Base-by-base conservation (phyloP, 371 early-diverging fungal species). In the Fennellomyces sp. region DNA sequence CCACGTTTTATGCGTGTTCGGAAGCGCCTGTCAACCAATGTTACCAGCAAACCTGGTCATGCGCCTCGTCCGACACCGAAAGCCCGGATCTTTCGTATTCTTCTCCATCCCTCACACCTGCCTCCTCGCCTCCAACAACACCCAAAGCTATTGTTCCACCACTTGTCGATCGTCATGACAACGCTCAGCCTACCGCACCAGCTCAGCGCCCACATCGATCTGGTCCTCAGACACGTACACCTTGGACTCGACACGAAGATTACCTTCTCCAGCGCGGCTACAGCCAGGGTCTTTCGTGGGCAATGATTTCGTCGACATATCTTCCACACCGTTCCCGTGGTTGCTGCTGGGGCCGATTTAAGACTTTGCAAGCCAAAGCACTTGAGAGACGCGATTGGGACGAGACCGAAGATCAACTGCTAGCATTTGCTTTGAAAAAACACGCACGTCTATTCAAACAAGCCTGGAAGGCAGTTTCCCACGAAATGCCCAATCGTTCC, bases 281-380 rank as follows among this genome's bases (percentile, higher is more conserved):
- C 42, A 61, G 54, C n/a, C 71, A 76, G 68, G 77, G 73, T 10
- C 38, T 76, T 8, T 76, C 77, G 21, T 76, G 77, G 77, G 73
- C 73, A 10, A 67, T 71, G 72, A 71, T 76, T 39, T 76, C 77
- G 10, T 57, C 77, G 2, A 76, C 69, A 0, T 76, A 76, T 31
- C 45, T 73, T 17, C 77, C 73, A 25, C 77, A 76, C 52, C 71
- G 77, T 11, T 76, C 77, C 21, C 69, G 77, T 28, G 73, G 77
- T 7, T 76, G 77, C 26, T 76, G 77, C 21, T 76, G 77, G 73
- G 77, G 77, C 3, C 64, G 77, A 26, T 76, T 73, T 42, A 76
- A 73, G 39, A 76, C 77, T 1, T 61, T 76, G 13, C 69, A 69
- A 50, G 41, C 77, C 26, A 76, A 69, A 28, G 62, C 56, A 13